Evolutionary conservation across 2,329 filamentous ascomycete species (phyloP), one percentile per base, ranked within the genome.

Genomic region (Nemania sp.): DNA sequence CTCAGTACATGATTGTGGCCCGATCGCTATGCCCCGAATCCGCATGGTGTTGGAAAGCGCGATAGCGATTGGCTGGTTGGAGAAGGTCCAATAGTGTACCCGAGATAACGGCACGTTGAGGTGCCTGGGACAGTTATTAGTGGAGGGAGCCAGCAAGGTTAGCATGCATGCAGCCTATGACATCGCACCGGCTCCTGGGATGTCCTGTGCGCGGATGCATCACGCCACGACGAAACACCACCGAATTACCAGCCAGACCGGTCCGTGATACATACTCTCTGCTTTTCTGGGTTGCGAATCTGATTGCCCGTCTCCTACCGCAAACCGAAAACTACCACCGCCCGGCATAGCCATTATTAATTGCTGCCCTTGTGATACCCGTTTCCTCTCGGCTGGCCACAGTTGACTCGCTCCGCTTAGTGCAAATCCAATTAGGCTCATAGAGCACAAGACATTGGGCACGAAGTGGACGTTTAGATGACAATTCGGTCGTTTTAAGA

Each of bases 21-120:
- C 37, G 40, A 56, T 53, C 12, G 34, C 34, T 24, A 40, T 41
- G 54, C 31, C 39, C 42, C 4, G 37, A 33, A 42, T 40, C 30
- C 24, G 42, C 37, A 48, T 34, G 40, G 46, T 51, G 49, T 37
- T 51, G 37, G 20, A 50, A 44, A 8, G 19, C 37, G n/a, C 23
- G 33, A 19, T n/a, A 9, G 23, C 47, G 48, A 58, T 60, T 60
- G 58, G 55, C 12, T 2, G 34, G 33, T 19, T 26, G 1, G 33
- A 23, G 17, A 37, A 30, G 65, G 53, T 60, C 66, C 62, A 67
- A 67, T 67, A 31, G 28, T 31, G 5, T 11, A 31, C 28, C 28
- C 9, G 56, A 57, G 50, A 55, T 57, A 24, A 45, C 50, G 48
- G 59, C 67, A 68, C 67, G 67, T 69, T 69, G 61, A 63, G 60